Percentiles rank a stretch among this genome's conserved stretches.
Evolutionary conservation across 73 alveolate genomes (phyloP).

Genomic region (Strombidium stylifer): DNA sequence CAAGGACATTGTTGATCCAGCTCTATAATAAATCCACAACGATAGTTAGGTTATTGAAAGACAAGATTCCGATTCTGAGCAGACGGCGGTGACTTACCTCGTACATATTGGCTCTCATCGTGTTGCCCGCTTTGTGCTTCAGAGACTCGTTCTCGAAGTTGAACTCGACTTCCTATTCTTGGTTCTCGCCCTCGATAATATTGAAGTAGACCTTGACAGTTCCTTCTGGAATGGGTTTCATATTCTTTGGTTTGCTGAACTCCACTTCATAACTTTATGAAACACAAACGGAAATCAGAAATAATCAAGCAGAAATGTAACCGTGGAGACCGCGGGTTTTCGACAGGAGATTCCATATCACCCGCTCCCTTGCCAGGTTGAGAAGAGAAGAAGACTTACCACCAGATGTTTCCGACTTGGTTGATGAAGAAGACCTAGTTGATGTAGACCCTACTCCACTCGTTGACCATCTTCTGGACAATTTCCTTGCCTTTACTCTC

Average conservation of each 20-base stretch:
- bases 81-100: too few species aligned
- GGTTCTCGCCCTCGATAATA: slow-evolving; percentile 59
- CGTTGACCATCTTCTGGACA: slow-evolving; percentile 38
- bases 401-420: slow-evolving; percentile 28
- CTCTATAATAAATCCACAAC: too few species aligned
- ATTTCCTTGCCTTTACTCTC: slow-evolving; percentile 46
- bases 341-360: too few species aligned
- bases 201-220: slow-evolving; percentile 77
- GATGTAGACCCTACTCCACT: slow-evolving; percentile 48
- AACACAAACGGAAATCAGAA: too few species aligned
- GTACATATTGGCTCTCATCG: slow-evolving; percentile 66
- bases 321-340: too few species aligned
- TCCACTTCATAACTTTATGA: slow-evolving; percentile 57
- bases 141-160: slow-evolving; percentile 76
- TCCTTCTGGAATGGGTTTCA: slow-evolving; percentile 78
- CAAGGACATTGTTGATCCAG: slow-evolving; percentile 60
- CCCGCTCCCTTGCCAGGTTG: too few species aligned
- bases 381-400: too few species aligned
- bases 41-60: too few species aligned
- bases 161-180: slow-evolving; percentile 51
- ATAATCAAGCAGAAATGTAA: too few species aligned
- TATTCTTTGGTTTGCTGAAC: slow-evolving; percentile 64
- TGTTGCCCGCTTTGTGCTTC: slow-evolving; percentile 53
- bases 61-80: too few species aligned
- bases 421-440: slow-evolving; percentile 46